Base-by-base conservation (phyloP, 495 filamentous ascomycete genomes). In the Talaromyces liani region DNA sequence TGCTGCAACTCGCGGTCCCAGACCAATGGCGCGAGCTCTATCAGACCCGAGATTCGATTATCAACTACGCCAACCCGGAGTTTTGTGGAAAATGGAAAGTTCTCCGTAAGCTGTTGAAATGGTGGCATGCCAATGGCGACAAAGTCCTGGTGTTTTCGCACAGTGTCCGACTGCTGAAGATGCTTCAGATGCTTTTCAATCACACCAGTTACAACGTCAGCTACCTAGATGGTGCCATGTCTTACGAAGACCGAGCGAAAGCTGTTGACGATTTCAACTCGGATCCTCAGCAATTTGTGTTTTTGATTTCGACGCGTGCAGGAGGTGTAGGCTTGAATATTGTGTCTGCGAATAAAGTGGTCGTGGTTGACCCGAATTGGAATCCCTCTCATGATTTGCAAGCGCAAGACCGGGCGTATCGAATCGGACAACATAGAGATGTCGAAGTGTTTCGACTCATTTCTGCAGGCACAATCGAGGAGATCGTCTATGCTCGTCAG, bases 81-180 rank as follows among this genome's bases (percentile, higher is more conserved):
- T 97, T 93, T 67, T 98, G 94, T 69, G 94, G 94, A 3, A 98
- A 98, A 74, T 98, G 94, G 94, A 92, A 92, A 73, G 85, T 98
- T 18, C 78, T 98, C 14, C 87, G 86, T 63, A 95, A 92, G 67
- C 80, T 98, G 3, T 83, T 98, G 0, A 85, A 84, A 25, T 94
- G 93, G 75, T 98, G 94, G 94, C 85, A 96, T 69, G 77, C 80
- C 18, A 92, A 88, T 68, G 91, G 90, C 6, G 92, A 98, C 72
- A 98, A 98, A 72, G 94, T 96, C 2, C 81, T 98, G 2, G 87
- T 98, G 6, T 98, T 98, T 72, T 93, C 88, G 4, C 93, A 98
- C 67, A 91, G 86, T 63, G 91, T 98, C 6, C 84, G 90, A 9
- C 78, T 98, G 4, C 74, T 98, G 36, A 88, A 86, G 68, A 96